Evolutionary conservation across 2,329 filamentous ascomycete genomes (phyloP).

Genomic region (Fusarium transvaalense): DNA sequence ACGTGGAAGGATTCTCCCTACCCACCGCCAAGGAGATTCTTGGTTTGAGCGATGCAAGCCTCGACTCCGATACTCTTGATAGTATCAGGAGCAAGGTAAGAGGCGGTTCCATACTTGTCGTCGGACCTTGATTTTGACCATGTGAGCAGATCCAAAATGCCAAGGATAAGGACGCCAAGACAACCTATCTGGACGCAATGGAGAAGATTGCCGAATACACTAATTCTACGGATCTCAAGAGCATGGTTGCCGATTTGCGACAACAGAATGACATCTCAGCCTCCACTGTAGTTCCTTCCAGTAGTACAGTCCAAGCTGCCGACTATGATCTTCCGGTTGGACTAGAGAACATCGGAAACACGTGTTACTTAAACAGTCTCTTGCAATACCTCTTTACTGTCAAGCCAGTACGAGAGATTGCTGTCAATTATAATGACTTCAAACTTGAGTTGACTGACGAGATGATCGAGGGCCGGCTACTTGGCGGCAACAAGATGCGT

Average conservation of each 20-base stretch:
- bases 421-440: slow-evolving; percentile 79
- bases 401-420: slow-evolving; percentile 81
- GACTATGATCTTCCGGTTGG: slow-evolving; percentile 79
- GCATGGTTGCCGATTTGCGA: slow-evolving; percentile 46
- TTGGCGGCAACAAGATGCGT: slow-evolving; percentile 74
- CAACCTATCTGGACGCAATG: slow-evolving; percentile 53
- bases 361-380: slow-evolving; percentile 96
- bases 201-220: slow-evolving; percentile 53
- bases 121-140: slow-evolving; percentile 23
- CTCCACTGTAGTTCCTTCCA: slow-evolving; percentile 8
- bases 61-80: slow-evolving; percentile 47
- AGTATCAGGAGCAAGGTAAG: slow-evolving; percentile 49
- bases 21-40: slow-evolving; percentile 52
- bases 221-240: slow-evolving; percentile 47
- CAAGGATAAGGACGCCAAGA: slow-evolving; percentile 48
- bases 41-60: slow-evolving; percentile 43
- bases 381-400: slow-evolving; percentile 96
- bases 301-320: slow-evolving; percentile 30
- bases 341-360: slow-evolving; percentile 94
- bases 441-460: slow-evolving; percentile 76
- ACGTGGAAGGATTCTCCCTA: slow-evolving; percentile 54
- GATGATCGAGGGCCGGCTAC: slow-evolving; percentile 73
- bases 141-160: slow-evolving; percentile 46
- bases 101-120: not conserved
- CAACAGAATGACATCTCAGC: slow-evolving; percentile 44